Evolutionary conservation across 2,329 filamentous ascomycete genomes (phyloP), one percentile per base, ranked within the genome.

Genomic region (Mycosphaerella arachidis): DNA sequence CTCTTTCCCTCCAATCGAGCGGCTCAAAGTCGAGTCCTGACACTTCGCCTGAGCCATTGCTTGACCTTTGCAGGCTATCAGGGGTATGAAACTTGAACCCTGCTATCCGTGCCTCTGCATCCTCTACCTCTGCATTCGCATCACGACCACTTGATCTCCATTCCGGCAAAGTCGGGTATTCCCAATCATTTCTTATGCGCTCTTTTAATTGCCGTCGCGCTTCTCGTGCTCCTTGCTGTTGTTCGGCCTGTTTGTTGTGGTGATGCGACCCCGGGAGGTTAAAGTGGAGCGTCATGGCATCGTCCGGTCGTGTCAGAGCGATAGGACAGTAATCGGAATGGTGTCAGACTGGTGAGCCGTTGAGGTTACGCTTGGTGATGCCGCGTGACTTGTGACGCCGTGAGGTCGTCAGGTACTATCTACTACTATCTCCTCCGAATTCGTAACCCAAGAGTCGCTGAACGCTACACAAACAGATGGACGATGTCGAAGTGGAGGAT

Each of bases 101-200:
- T 8, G 69, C 71, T 18, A 72, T 65, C 18, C 57, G 60, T 27
- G 62, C 56, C 53, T 64, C 59, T 10, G 61, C 29, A 61, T 64
- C 60, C 27, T 61, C 55, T 13, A 63, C 64, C 46, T 66, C 62
- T 13, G 57, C 65, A 37, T 53, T 29, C 54, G 48, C 31, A 48
- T 57, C 33, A 10, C 51, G 50, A n/a, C 60, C 63, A 48, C 58
- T 58, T 5, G 67, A 64, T 48, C 60, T 63, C 55, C 63, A 68
- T 46, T 67, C 64, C 9, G 72, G 72, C 31, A 72, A 62, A 13
- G 67, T 56, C 31, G 77, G 77, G 59, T 75, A 80, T 40, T 73
- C 65, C 78, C 78, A 81, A 69, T 81, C 78, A 64, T 72, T 73
- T 63, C 76, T 75, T 20, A 79, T 70, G 57, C 71, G 73, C 43